Evolutionary conservation across 1,284 basidiomycete species (phyloP).

Genomic region (Ganoderma resinaceum): DNA sequence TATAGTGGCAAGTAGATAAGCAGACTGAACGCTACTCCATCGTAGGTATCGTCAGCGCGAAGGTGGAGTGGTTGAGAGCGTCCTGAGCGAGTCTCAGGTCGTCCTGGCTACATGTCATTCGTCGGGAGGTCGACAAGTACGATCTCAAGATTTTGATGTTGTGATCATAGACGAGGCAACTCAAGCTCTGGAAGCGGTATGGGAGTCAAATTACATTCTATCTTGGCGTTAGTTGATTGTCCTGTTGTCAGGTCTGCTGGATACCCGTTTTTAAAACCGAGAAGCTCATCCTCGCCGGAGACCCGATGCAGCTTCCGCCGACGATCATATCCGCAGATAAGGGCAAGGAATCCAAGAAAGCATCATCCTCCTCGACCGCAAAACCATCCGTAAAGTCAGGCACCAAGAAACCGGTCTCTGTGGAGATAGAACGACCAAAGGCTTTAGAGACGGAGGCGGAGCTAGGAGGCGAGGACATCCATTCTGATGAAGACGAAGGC

Average conservation of each 20-base stretch:
- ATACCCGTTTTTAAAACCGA: constrained; percentile 91
- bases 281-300: constrained; percentile 90
- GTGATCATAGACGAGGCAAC: constrained; percentile 97
- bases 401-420: background rate
- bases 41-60: constrained; percentile 87
- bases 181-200: constrained; percentile 92
- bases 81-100: constrained; percentile 83
- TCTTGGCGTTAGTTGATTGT: background rate
- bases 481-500: constrained; percentile 24
- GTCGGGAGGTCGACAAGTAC: constrained; percentile 82
- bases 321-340: constrained; percentile 79
- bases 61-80: constrained; percentile 80
- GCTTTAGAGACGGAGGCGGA: background rate
- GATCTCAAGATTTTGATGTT: constrained; percentile 84
- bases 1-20: background rate
- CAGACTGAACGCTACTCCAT: background rate
- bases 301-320: constrained; percentile 92
- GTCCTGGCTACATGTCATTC: constrained; percentile 95
- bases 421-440: background rate
- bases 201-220: constrained; percentile 24
- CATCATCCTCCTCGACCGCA: background rate
- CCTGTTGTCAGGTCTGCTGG: constrained; percentile 83
- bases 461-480: constrained; percentile 8
- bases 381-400: background rate
- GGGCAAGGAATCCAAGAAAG: constrained; percentile 41